phyloP scores from a whole-genome alignment of 2,329 filamentous ascomycete genomes.

The Scedosporium aurantiacum region DNA sequence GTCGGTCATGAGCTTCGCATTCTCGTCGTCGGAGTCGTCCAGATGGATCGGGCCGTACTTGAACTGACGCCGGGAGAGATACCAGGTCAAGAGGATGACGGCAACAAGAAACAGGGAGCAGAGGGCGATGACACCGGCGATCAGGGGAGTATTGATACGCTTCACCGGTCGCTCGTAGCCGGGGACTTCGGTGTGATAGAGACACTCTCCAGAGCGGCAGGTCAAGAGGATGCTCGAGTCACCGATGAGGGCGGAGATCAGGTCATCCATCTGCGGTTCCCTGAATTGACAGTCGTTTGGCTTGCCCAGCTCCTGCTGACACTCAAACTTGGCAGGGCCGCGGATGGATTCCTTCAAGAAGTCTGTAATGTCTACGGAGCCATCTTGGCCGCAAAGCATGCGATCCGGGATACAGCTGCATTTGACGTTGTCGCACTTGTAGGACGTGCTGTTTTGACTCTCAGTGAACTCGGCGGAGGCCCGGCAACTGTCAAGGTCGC shows the following conservation, averaged over 20 bases:
- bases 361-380: conserved; percentile 83
- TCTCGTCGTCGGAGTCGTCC: conserved; percentile 84
- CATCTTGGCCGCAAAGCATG: conserved; percentile 87
- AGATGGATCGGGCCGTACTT: conserved; percentile 66
- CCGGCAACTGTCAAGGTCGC: conserved; percentile 70
- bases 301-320: conserved; percentile 53
- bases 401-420: conserved; percentile 83
- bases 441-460: conserved; percentile 68
- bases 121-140: conserved; percentile 83
- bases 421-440: conserved; percentile 72
- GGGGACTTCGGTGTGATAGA: conserved; percentile 85
- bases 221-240: conserved; percentile 78
- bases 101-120: conserved; percentile 82
- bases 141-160: conserved; percentile 92
- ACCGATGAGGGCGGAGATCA: conserved; percentile 82
- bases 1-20: conserved; percentile 74
- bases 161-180: conserved; percentile 84
- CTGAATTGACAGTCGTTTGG: conserved; percentile 66
- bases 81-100: conserved; percentile 75
- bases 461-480: conserved; percentile 60
- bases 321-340: conserved; percentile 78
- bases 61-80: conserved; percentile 64
- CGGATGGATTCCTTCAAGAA: conserved; percentile 75
- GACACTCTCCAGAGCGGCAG: conserved; percentile 80
- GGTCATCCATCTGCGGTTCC: conserved; percentile 82